A percentile compares a stretch with the other conserved stretches of the same genome.
These are phyloP conservation scores for Saccharomycopsis guyanensis DNA, from an alignment of 805 yeast species.

Conservation along the genomic window DNA sequence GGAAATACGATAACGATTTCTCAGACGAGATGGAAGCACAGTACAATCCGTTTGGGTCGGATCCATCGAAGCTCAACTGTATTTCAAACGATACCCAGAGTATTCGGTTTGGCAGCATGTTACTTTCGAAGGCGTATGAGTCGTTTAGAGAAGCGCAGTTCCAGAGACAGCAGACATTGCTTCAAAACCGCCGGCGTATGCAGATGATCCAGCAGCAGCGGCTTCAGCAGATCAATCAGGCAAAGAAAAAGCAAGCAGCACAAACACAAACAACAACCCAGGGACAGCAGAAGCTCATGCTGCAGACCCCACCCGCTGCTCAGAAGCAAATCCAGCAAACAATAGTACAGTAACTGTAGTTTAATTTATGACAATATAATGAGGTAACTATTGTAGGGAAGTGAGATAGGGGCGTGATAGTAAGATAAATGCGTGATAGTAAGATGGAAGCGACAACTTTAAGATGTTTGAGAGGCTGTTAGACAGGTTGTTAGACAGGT, in stretches of 20 bases:
- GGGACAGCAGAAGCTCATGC: slow-evolving; percentile 22
- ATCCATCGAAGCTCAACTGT: slow-evolving; percentile 77
- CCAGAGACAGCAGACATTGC: slow-evolving; percentile 49
- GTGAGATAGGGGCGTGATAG: no score
- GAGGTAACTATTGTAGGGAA: neutral
- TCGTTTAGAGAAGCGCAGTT: slow-evolving; percentile 66
- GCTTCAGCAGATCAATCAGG: slow-evolving; percentile 21
- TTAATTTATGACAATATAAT: neutral
- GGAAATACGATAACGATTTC: slow-evolving; percentile 59
- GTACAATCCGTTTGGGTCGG: slow-evolving; percentile 53
- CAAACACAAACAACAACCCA: slow-evolving; percentile 28
- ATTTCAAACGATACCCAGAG: slow-evolving; percentile 83
- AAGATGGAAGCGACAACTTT: no score
- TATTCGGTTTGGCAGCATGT: slow-evolving; percentile 86
- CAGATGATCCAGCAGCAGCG: slow-evolving; percentile 27
- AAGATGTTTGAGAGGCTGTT: no score
- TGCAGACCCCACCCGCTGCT: neutral
- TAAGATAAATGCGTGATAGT: no score
- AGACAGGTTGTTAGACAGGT: no score
- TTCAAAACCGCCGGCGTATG: slow-evolving; percentile 25
- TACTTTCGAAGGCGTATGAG: slow-evolving; percentile 80
- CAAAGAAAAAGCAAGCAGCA: slow-evolving; percentile 23
- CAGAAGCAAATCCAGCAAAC: neutral
- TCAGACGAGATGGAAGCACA: slow-evolving; percentile 31
- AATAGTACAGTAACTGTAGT: neutral